Conservation (phyloP, 805 yeast genomes). For the Tetrapisispora namnaoensis region DNA sequence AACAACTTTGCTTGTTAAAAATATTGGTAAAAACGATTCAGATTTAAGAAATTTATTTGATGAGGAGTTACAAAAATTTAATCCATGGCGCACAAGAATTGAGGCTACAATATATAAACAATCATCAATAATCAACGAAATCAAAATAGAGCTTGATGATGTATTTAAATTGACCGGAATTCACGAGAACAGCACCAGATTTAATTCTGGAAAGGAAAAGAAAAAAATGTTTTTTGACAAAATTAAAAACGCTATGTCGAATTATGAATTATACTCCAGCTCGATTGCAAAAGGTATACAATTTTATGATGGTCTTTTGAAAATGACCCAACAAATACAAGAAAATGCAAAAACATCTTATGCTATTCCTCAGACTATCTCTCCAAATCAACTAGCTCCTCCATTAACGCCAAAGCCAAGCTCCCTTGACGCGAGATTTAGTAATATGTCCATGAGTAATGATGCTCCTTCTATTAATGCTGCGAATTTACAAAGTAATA, state of each 20-base stretch:
- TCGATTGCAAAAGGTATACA: conserved; percentile 54
- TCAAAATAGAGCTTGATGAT: conserved; percentile 39
- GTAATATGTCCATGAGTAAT: conserved; percentile 4
- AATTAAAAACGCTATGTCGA: conserved; percentile 40
- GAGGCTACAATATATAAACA: conserved; percentile 64
- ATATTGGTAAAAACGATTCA: conserved; percentile 46
- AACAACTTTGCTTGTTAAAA: conserved; percentile 59
- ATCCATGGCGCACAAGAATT: conserved; percentile 54
- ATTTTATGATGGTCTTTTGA: conserved; percentile 46
- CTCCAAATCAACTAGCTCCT: conserved; percentile 2
- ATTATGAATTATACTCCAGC: conserved; percentile 47
- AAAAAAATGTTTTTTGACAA: conserved; percentile 32
- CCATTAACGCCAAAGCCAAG: conserved; percentile 3
- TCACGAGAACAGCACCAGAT: conserved; percentile 33
- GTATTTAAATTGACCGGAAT: conserved; percentile 37
- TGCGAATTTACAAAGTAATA: neutral
- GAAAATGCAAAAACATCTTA: neutral
- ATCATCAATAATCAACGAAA: conserved; percentile 37
- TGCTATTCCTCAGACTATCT: neutral
- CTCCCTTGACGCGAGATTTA: conserved; percentile 1
- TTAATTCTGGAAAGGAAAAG: conserved; percentile 27
- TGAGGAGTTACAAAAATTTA: conserved; percentile 68
- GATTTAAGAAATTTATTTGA: conserved; percentile 55
- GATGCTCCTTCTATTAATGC: conserved; percentile 8
- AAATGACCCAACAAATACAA: conserved; percentile 19